Evolutionary conservation across 73 alveolate species (phyloP).

Genomic region (Symbiodinium pilosum): DNA sequence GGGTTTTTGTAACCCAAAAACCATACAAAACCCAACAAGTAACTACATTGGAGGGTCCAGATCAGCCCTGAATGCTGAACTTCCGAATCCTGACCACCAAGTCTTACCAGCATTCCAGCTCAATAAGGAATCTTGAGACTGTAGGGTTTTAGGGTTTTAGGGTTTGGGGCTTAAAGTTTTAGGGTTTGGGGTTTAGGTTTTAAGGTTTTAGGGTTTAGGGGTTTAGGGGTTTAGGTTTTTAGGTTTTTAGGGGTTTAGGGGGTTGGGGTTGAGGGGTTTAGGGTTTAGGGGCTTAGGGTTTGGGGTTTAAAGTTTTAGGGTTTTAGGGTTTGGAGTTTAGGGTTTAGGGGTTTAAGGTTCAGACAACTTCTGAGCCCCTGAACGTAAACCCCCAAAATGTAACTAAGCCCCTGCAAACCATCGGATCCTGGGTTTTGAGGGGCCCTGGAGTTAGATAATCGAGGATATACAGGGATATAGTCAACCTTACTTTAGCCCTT

Average conservation of each 20-base stretch:
- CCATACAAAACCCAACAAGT: no score
- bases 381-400: neutral
- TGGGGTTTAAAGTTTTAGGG: no score
- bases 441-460: no score
- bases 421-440: no score
- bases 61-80: no score
- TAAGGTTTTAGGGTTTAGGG: neutral
- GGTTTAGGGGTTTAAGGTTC: neutral
- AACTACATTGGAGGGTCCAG: no score
- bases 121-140: neutral
- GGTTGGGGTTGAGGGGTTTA: neutral
- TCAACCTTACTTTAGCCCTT: no score
- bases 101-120: no score
- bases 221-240: neutral
- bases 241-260: neutral
- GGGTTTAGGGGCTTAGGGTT: no score
- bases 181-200: constrained; percentile 39
- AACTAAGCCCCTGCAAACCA: no score
- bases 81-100: no score
- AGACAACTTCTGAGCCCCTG: neutral
- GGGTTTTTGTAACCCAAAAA: neutral
- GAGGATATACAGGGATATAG: no score
- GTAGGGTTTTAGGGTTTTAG: neutral
- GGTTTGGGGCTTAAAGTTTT: neutral
- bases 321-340: neutral